Percentiles rank a stretch among this genome's conserved stretches.
Evolutionary conservation across 2,329 filamentous ascomycete species (phyloP).

Genomic region (Botrytis elliptica): DNA sequence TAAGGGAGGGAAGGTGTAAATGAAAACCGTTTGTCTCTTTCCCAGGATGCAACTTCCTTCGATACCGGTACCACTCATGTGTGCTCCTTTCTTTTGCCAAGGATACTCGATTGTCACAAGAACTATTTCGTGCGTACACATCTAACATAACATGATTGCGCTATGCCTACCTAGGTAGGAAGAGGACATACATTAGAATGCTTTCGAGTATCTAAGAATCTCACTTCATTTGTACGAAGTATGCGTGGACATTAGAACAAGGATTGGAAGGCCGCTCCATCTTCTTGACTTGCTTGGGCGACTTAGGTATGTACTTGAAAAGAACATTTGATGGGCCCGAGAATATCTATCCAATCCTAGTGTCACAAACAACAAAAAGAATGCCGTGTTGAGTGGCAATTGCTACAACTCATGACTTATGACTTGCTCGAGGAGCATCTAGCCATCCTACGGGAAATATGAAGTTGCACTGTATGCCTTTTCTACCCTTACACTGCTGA

Average conservation of each 20-base stretch:
- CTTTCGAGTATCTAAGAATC: background rate
- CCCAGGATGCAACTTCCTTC: constrained; percentile 3
- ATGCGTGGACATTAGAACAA: background rate
- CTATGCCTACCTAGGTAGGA: background rate
- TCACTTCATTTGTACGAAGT: background rate
- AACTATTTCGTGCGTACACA: background rate
- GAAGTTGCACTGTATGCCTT: background rate
- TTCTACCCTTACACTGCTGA: background rate
- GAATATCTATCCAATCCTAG: constrained; percentile 5
- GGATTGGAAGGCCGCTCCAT: background rate
- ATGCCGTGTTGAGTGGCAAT: constrained; percentile 10
- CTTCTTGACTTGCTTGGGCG: background rate
- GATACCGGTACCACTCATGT: background rate
- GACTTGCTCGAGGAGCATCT: constrained; percentile 2
- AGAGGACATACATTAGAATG: background rate
- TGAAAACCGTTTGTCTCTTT: background rate
- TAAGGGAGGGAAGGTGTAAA: background rate
- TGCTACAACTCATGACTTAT: constrained; percentile 1
- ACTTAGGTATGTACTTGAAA: background rate
- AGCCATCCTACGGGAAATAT: background rate
- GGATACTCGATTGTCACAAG: background rate
- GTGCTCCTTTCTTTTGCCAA: background rate
- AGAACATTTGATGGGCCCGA: background rate
- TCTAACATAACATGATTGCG: background rate
- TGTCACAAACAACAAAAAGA: constrained; percentile 1